Percentiles rank a stretch among this genome's conserved stretches.
phyloP scores from a whole-genome alignment of 2,329 filamentous ascomycete species.

The Metarhizium brunneum region DNA sequence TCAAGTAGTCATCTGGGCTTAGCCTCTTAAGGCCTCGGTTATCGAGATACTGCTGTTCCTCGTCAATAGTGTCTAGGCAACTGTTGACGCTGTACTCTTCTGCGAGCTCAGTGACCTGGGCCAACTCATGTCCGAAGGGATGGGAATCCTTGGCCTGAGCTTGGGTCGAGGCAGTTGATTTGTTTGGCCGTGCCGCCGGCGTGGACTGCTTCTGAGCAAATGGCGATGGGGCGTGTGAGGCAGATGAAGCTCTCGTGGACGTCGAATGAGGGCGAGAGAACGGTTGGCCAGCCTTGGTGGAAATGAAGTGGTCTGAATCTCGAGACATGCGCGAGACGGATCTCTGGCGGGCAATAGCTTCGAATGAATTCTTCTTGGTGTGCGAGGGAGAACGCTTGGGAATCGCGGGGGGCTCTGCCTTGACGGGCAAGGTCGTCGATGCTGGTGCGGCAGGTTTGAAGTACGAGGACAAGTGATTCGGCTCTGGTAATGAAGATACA shows the following conservation, averaged over 20 bases:
- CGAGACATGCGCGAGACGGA: slow-evolving; percentile 53
- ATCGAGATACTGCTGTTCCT: slow-evolving; percentile 56
- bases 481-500: slow-evolving; percentile 48
- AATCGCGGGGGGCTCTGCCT: slow-evolving; percentile 43
- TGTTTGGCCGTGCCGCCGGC: slow-evolving; percentile 20
- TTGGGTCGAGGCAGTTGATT: slow-evolving; percentile 22
- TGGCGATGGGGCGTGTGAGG: slow-evolving; percentile 28
- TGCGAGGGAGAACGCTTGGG: slow-evolving; percentile 76
- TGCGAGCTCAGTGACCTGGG: slow-evolving; percentile 84
- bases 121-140: slow-evolving; percentile 83
- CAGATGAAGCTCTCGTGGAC: slow-evolving; percentile 41
- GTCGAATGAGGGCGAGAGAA: slow-evolving; percentile 50
- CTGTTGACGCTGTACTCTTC: slow-evolving; percentile 71
- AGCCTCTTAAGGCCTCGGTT: slow-evolving; percentile 64
- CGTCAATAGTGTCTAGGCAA: slow-evolving; percentile 53
- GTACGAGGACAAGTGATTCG: slow-evolving; percentile 60
- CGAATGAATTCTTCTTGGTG: slow-evolving; percentile 74
- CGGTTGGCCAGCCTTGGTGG: slow-evolving; percentile 46
- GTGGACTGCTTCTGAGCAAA: slow-evolving; percentile 19
- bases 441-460: slow-evolving; percentile 46
- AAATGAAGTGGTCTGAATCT: slow-evolving; percentile 41
- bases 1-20: slow-evolving; percentile 72
- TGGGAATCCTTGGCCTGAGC: slow-evolving; percentile 35
- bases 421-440: slow-evolving; percentile 16
- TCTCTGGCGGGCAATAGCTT: slow-evolving; percentile 58